Conservation (phyloP, 352 stramenopile species). For the Pythium folliculosum region DNA sequence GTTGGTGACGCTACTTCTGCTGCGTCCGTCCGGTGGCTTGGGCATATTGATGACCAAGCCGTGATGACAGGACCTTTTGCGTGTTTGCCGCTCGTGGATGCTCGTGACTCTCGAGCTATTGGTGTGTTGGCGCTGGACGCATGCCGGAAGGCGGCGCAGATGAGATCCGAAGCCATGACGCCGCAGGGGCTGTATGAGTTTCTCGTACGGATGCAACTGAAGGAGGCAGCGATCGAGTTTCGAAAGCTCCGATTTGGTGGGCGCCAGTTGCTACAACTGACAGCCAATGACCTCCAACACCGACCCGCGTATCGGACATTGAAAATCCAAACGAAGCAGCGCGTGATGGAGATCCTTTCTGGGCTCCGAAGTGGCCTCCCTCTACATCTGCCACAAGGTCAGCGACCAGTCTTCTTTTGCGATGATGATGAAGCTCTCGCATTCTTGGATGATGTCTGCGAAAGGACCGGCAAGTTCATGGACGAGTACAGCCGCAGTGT, state of each 20-base stretch:
- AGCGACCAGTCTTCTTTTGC: constrained; percentile 40
- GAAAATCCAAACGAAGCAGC: constrained; percentile 57
- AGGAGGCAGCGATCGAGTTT: constrained; percentile 51
- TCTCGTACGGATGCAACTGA: constrained; percentile 50
- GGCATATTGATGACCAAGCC: neutral
- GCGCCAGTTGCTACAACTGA: constrained; percentile 45
- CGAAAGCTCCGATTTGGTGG: constrained; percentile 45
- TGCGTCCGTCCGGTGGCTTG: constrained; percentile 7
- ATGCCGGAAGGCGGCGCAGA: constrained; percentile 47
- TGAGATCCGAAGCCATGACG: constrained; percentile 67
- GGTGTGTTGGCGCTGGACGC: constrained; percentile 63
- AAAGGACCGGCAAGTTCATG: constrained; percentile 44
- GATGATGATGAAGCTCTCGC: constrained; percentile 54
- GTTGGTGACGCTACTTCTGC: constrained; percentile 24
- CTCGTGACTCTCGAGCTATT: constrained; percentile 25
- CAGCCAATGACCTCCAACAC: constrained; percentile 53
- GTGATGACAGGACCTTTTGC: constrained; percentile 45
- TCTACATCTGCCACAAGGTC: constrained; percentile 40
- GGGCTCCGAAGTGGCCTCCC: constrained; percentile 41
- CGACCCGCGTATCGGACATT: constrained; percentile 49
- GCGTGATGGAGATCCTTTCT: constrained; percentile 52
- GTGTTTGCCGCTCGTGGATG: constrained; percentile 48
- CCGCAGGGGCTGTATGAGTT: constrained; percentile 45
- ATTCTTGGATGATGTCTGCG: constrained; percentile 50
- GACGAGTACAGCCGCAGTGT: constrained; percentile 41